phyloP scores from a whole-genome alignment of 2,329 filamentous ascomycete species.

The Penicillium sp. region DNA sequence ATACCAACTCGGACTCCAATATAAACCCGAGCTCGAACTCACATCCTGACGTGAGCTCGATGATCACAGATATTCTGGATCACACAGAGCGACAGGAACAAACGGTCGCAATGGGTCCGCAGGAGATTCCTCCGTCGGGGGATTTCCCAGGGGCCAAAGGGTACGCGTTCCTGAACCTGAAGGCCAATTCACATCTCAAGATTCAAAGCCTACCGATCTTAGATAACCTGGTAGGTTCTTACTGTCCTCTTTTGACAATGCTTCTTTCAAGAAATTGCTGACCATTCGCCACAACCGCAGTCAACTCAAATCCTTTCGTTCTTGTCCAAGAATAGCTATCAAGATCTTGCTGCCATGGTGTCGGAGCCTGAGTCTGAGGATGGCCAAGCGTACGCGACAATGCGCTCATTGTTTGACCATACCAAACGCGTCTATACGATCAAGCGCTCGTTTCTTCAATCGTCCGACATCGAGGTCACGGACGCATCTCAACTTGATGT shows the following conservation, averaged over 20 bases:
- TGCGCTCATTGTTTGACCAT: slow-evolving; percentile 58
- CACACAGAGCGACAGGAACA: slow-evolving; percentile 39
- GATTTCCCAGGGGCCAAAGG: slow-evolving; percentile 29
- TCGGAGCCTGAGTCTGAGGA: slow-evolving; percentile 50
- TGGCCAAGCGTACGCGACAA: slow-evolving; percentile 56
- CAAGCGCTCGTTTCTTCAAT: slow-evolving; percentile 51
- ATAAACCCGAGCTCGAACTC: slow-evolving; percentile 15
- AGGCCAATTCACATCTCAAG: slow-evolving; percentile 45
- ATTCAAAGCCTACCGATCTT: slow-evolving; percentile 56
- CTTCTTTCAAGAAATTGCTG: background rate
- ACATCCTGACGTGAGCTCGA: slow-evolving; percentile 31
- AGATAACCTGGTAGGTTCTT: slow-evolving; percentile 51
- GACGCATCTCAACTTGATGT: slow-evolving; percentile 52
- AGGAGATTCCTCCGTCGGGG: slow-evolving; percentile 25
- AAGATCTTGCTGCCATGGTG: slow-evolving; percentile 53
- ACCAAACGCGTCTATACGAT: slow-evolving; percentile 57
- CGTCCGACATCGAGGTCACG: slow-evolving; percentile 47
- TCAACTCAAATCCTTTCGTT: slow-evolving; percentile 55
- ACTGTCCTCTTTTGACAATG: too few species aligned
- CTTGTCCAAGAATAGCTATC: slow-evolving; percentile 51
- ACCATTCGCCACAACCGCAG: slow-evolving; percentile 26
- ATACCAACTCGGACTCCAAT: too few species aligned
- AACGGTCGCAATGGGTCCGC: slow-evolving; percentile 32
- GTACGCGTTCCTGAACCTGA: slow-evolving; percentile 38
- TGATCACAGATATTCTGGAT: slow-evolving; percentile 41